phyloP scores from a whole-genome alignment of 768 basidiomycete species.

The Vishniacozyma victoriae region DNA sequence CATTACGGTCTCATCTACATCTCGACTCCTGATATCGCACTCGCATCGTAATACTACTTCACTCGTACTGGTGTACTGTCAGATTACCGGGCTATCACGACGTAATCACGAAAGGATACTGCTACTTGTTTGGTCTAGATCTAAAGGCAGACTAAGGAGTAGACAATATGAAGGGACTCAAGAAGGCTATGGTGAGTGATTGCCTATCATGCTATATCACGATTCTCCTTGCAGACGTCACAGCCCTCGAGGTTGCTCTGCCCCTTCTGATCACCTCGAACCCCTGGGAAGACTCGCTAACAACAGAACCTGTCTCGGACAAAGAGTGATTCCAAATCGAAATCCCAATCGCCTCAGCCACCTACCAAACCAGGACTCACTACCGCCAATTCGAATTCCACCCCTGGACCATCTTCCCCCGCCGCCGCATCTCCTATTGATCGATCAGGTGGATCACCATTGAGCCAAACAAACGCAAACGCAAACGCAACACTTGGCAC shows the following conservation, averaged over 20 bases:
- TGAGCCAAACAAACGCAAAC: neutral
- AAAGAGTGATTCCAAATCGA: slow-evolving; percentile 26
- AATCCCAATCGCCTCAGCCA: slow-evolving; percentile 23
- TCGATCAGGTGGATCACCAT: slow-evolving; percentile 1
- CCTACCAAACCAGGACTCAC: neutral
- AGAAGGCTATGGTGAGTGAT: slow-evolving; percentile 49
- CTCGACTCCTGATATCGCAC: too few species aligned
- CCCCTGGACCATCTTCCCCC: slow-evolving; percentile 33
- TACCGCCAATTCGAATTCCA: slow-evolving; percentile 5
- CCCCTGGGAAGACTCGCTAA: too few species aligned
- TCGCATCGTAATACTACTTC: too few species aligned
- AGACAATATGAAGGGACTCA: slow-evolving; percentile 48
- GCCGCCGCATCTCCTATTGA: slow-evolving; percentile 19
- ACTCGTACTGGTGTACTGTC: too few species aligned
- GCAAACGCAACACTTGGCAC: neutral
- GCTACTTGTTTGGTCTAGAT: too few species aligned
- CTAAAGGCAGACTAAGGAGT: too few species aligned
- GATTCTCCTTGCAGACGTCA: too few species aligned
- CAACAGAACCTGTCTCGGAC: slow-evolving; percentile 36
- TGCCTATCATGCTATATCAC: neutral
- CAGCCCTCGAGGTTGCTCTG: too few species aligned
- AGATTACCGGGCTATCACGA: too few species aligned
- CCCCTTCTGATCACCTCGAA: neutral
- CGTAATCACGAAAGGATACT: too few species aligned
- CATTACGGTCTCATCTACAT: too few species aligned